A percentile compares a stretch with the other conserved stretches of the same genome.
These are phyloP conservation scores for Arthrobotrys pseudoclavata DNA, from an alignment of 2,329 filamentous ascomycete species.

Conservation along the genomic window DNA sequence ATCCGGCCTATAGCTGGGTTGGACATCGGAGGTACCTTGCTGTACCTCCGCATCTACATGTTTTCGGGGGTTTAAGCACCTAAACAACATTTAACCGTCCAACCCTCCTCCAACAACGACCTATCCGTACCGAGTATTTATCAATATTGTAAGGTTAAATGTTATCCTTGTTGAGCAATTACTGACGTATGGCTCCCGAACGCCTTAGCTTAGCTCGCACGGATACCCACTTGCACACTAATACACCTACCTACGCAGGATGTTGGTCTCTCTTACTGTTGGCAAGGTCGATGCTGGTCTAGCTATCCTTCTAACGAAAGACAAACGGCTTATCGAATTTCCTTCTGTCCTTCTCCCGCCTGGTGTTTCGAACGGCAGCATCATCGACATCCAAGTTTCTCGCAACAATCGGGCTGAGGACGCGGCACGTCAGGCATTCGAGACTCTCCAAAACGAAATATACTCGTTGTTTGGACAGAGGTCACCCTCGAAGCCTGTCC, in stretches of 20 bases:
- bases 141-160: neutral
- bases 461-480: conserved; percentile 85
- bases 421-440: conserved; percentile 80
- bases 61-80: neutral
- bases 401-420: conserved; percentile 86
- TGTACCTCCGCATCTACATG: neutral
- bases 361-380: conserved; percentile 94
- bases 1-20: neutral
- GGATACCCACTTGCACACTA: neutral
- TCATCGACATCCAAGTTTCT: conserved; percentile 95
- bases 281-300: conserved; percentile 99
- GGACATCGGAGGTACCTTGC: neutral
- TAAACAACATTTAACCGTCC: neutral
- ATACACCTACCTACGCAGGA: conserved; percentile 67
- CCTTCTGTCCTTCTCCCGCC: conserved; percentile 95
- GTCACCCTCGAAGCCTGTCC: conserved; percentile 80
- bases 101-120: neutral
- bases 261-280: conserved; percentile 97
- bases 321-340: conserved; percentile 98
- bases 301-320: conserved; percentile 93
- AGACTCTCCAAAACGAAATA: conserved; percentile 88
- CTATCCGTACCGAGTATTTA: neutral
- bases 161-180: neutral
- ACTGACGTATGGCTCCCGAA: neutral
- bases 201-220: neutral